phyloP scores from a whole-genome alignment of 2,329 filamentous ascomycete species.

The Sporothrix pallida region DNA sequence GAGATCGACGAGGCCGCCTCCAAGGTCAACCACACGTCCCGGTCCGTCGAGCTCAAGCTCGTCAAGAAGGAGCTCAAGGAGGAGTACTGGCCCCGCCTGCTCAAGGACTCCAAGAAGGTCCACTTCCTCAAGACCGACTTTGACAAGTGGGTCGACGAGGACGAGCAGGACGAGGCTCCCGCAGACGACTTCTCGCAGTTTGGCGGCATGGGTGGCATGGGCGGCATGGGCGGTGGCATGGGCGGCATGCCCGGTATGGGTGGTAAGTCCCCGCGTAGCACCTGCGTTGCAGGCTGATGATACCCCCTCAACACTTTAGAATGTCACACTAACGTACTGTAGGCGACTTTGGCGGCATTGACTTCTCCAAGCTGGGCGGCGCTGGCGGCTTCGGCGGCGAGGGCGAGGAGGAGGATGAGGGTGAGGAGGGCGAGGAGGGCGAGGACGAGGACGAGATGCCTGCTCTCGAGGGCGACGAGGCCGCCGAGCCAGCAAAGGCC shows the following conservation, averaged over 20 bases:
- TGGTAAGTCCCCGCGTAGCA: background rate
- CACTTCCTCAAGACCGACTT: slow-evolving; percentile 98
- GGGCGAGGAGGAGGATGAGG: slow-evolving; percentile 46
- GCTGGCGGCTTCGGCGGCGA: slow-evolving; percentile 49
- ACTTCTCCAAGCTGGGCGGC: slow-evolving; percentile 87
- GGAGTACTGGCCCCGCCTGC: slow-evolving; percentile 93
- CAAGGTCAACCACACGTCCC: slow-evolving; percentile 86
- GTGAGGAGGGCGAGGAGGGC: slow-evolving; percentile 55
- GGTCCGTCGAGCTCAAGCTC: slow-evolving; percentile 88
- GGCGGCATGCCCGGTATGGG: slow-evolving; percentile 45
- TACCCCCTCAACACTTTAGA: background rate
- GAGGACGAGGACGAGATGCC: slow-evolving; percentile 86
- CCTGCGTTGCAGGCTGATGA: too few relatives aligned
- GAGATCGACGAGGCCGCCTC: slow-evolving; percentile 87
- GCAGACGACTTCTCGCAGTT: slow-evolving; percentile 79
- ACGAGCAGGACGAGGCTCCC: slow-evolving; percentile 90
- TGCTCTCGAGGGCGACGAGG: slow-evolving; percentile 67
- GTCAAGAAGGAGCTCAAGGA: slow-evolving; percentile 96
- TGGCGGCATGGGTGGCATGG: slow-evolving; percentile 64
- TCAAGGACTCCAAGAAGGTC: slow-evolving; percentile 87
- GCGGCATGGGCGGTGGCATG: slow-evolving; percentile 61
- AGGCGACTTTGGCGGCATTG: slow-evolving; percentile 81
- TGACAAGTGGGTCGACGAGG: slow-evolving; percentile 98
- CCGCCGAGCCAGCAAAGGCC: slow-evolving; percentile 41
- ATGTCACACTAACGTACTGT: too few relatives aligned